Evolutionary conservation across 306 rosid species (phyloP).

Genomic region (Ceratonia siliqua): DNA sequence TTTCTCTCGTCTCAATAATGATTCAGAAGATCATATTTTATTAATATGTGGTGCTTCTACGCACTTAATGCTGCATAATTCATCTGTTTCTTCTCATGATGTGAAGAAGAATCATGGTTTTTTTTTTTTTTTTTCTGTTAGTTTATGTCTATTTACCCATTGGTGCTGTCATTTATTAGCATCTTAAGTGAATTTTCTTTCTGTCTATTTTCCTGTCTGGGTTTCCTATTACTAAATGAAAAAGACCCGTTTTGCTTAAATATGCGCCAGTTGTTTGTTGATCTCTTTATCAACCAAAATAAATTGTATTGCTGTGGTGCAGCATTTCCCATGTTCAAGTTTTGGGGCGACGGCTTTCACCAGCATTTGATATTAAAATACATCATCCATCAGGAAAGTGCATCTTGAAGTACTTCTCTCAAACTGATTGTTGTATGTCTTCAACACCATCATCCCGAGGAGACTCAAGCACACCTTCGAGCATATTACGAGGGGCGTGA

Average conservation of each 20-base stretch:
- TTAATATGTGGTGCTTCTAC: neutral
- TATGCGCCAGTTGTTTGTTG: neutral
- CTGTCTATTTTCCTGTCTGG: neutral
- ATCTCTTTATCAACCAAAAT: neutral
- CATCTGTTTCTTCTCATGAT: neutral
- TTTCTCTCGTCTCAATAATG: neutral
- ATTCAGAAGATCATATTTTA: neutral
- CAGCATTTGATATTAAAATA: constrained; percentile 34
- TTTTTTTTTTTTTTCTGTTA: neutral
- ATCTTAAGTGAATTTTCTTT: neutral
- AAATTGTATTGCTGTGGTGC: constrained; percentile 32
- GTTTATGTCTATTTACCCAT: neutral
- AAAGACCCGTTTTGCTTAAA: neutral
- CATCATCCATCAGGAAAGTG: constrained; percentile 39
- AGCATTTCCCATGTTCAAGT: constrained; percentile 56
- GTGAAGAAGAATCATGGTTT: neutral
- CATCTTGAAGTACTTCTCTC: constrained; percentile 34
- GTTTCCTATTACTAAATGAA: neutral
- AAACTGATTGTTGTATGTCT: neutral
- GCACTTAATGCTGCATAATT: neutral
- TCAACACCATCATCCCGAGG: constrained; percentile 3
- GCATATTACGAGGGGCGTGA: too few relatives aligned
- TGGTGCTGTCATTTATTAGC: neutral
- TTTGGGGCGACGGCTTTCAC: constrained; percentile 40
- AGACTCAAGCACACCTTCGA: constrained; percentile 39